Base-by-base conservation (phyloP, 2,329 filamentous ascomycete species). In the Curvularia lunata region DNA sequence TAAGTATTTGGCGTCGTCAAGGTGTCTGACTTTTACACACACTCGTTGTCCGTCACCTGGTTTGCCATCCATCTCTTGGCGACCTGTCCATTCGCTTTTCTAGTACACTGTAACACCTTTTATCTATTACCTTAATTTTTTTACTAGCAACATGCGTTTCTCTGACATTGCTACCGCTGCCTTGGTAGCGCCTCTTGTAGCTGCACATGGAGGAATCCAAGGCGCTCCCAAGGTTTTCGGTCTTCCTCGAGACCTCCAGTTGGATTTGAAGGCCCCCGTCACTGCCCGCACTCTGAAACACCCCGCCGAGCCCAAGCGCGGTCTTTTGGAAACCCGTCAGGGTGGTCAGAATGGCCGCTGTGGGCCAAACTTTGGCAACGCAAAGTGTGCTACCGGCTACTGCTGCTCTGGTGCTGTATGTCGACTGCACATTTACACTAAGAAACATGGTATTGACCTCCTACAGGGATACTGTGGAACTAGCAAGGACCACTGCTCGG, bases 401-500 rank as follows among this genome's bases (percentile, higher is more conserved):
- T 76, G 74, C 65, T 77, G 73, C 63, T 76, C 73, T 32, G 54
- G 56, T 59, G 59, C 65, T n/a, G 73, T 74, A 73, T n/a, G 69
- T 64, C 19, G 8, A n/a, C 37, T 32, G 8, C 1, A 3, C 32
- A 9, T 4, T 19, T 28, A 3, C 6, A 23, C 34, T 48, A 18
- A 56, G 62, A 21, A 66, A 37, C 4, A 6, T 21, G 13, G 7
- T 8, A 38, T 32, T 52, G 13, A 56, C n/a, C 10, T 6, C 2
- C 7, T 28, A 9, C 6, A 74, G 70, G 75, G 75, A 48, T 86
- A 82, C 78, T 87, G 85, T 62, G 85, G 85, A 46, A 79, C 72
- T 18, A 81, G 79, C 2, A 71, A 74, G 9, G 80, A 83, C 0
- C 86, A 87, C 71, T 89, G 86, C 74, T 77, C 78, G 16, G 83